phyloP scores from a whole-genome alignment of 139 green algal species.

The Chara braunii region DNA sequence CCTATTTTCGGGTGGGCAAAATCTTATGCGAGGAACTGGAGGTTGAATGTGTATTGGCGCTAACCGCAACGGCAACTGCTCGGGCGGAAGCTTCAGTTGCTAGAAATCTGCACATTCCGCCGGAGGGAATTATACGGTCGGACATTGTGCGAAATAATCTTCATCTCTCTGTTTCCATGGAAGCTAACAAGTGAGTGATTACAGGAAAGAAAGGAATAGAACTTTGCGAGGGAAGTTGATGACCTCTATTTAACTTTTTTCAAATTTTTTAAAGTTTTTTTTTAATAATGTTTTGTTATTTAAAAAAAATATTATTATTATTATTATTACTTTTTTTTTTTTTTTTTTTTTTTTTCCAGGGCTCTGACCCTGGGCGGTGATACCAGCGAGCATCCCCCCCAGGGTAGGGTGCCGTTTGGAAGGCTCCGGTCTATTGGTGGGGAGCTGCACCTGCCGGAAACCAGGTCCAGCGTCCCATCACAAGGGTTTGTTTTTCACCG shows the following conservation, averaged over 20 bases:
- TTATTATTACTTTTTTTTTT: too few species aligned
- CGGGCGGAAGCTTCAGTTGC: slow-evolving; percentile 53
- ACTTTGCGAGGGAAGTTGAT: neutral
- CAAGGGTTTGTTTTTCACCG: too few species aligned
- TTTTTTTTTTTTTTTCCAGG: too few species aligned
- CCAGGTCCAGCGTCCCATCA: too few species aligned
- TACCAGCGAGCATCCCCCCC: too few species aligned
- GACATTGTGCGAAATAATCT: slow-evolving; percentile 63
- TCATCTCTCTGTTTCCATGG: slow-evolving; percentile 52
- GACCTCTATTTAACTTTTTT: neutral
- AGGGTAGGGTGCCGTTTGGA: too few species aligned
- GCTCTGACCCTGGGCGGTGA: too few species aligned
- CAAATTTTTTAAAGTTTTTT: too few species aligned
- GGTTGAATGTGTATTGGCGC: slow-evolving; percentile 59
- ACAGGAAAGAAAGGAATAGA: neutral
- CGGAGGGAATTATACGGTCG: slow-evolving; percentile 48
- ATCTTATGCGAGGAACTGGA: slow-evolving; percentile 54
- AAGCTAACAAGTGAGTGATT: neutral
- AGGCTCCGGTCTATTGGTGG: too few species aligned
- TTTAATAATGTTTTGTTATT: neutral
- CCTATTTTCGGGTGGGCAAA: slow-evolving; percentile 68
- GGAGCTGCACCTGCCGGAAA: too few species aligned
- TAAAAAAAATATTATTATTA: too few species aligned
- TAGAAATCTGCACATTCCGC: slow-evolving; percentile 54
- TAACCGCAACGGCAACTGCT: slow-evolving; percentile 81